phyloP scores from a whole-genome alignment of 352 stramenopile species.

The Globisporangium paroecandrum region DNA sequence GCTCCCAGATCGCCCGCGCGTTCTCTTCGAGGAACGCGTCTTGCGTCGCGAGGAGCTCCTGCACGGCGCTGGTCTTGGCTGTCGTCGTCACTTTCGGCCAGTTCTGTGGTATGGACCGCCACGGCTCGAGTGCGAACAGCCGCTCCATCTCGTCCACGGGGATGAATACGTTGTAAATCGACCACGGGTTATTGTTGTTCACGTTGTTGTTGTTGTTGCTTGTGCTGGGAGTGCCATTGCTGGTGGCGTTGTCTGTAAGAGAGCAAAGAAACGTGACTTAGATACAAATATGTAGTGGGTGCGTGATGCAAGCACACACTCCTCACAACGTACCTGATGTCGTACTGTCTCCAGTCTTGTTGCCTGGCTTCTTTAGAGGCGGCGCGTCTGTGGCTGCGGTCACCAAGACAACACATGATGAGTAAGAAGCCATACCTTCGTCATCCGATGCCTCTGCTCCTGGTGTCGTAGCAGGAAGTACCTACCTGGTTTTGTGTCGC shows the following conservation, averaged over 20 bases:
- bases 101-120: conserved; percentile 12
- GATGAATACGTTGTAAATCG: conserved; percentile 24
- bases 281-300: not conserved
- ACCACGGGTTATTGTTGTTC: conserved; percentile 6
- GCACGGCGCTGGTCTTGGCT: conserved; percentile 15
- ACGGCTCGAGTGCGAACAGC: conserved; percentile 15
- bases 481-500: conserved; percentile 20
- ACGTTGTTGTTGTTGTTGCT: not conserved
- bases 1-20: conserved; percentile 42
- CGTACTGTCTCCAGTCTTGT: conserved; percentile 9
- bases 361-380: conserved; percentile 12
- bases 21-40: conserved; percentile 34
- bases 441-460: not conserved
- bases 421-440: not conserved
- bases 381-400: conserved; percentile 8
- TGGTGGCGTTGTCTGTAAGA: conserved; percentile 1
- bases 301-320: not conserved
- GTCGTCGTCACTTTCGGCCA: conserved; percentile 28
- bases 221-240: not conserved
- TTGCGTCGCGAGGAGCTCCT: conserved; percentile 25
- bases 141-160: conserved; percentile 19
- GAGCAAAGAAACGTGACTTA: not conserved
- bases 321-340: not conserved
- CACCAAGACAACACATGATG: not conserved
- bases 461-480: not conserved